These are phyloP conservation scores for Fusarium sp. DNA, from an alignment of 2,329 filamentous ascomycete species.

Conservation along the genomic window DNA sequence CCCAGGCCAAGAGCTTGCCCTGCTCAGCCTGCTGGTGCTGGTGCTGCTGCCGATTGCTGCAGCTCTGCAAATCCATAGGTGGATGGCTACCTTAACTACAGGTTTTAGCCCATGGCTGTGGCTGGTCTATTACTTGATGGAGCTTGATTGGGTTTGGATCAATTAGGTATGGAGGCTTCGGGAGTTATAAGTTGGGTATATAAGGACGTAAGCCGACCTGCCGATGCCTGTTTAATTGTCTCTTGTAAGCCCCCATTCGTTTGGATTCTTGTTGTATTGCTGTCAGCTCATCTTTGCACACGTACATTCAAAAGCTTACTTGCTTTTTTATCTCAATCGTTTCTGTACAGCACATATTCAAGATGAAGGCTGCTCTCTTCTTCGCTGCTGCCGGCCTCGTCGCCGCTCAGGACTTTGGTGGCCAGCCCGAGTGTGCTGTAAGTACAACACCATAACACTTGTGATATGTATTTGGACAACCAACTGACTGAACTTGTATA, in stretches of 20 bases:
- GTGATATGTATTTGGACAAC: background rate
- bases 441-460: conserved; percentile 38
- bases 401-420: conserved; percentile 57
- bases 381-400: conserved; percentile 56
- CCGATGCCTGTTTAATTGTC: background rate
- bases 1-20: no score
- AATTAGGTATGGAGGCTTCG: conserved; percentile 8
- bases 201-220: conserved; percentile 23
- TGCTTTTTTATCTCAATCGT: conserved; percentile 14
- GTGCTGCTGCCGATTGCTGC: no score
- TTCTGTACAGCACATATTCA: conserved; percentile 40
- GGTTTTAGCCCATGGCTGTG: background rate
- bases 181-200: conserved; percentile 18
- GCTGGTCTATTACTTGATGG: background rate
- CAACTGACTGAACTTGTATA: conserved; percentile 30
- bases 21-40: no score
- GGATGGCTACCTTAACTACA: background rate
- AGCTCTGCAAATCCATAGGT: background rate
- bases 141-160: background rate
- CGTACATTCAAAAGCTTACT: background rate
- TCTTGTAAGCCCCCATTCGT: conserved; percentile 11
- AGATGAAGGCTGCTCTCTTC: conserved; percentile 60
- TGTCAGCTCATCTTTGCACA: conserved; percentile 2
- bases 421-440: conserved; percentile 60
- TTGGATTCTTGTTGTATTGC: conserved; percentile 2